Evolutionary conservation across 306 rosid genomes (phyloP), one percentile per base, ranked within the genome.

Genomic region (Acacia melanoxylon): DNA sequence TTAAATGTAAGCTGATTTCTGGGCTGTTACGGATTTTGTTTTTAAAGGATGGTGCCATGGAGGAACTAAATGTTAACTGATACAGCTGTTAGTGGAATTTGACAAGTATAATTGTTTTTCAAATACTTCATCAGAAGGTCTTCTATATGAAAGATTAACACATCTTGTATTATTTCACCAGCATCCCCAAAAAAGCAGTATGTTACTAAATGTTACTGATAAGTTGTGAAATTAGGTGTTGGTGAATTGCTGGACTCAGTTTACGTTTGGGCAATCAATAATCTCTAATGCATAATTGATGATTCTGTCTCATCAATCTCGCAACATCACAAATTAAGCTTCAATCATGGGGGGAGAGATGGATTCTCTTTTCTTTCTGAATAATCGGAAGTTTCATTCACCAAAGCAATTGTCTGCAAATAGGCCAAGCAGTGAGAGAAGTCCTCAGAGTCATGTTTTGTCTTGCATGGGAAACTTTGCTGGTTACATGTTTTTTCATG

Each of bases 381-480:
- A 76, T 48, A 65, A 83, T 42, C 74, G 79, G 52, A 69, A 62
- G 29, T 70, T 58, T 68, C 74, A 56, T 51, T 48, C 66, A 72
- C 67, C 72, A 20, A 63, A 77, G 62, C 58, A 66, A 86, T 74
- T 65, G 66, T 80, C 83, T 58, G 56, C 83, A 83, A 77, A 83
- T 81, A 74, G 65, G 33, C 79, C 48, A 70, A 75, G 71, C 79
- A 74, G 17, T 33, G 15, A 69, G 48, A 73, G 80, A 16, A 75
- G 80, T 20, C 56, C 61, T 65, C 22, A 81, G 9, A 58, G 58
- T 54, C 75, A 62, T 78, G 84, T 79, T 75, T 62, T 62, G 79
- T 68, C 84, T 61, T 79, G 86, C 86, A 82, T 70, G 84, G 71
- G 67, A 79, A 76, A 79, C 59, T 79, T 56, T 84, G 71, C 19